Conservation (phyloP, 176 grass and related monocot species). For the Eleusine coracana region DNA sequence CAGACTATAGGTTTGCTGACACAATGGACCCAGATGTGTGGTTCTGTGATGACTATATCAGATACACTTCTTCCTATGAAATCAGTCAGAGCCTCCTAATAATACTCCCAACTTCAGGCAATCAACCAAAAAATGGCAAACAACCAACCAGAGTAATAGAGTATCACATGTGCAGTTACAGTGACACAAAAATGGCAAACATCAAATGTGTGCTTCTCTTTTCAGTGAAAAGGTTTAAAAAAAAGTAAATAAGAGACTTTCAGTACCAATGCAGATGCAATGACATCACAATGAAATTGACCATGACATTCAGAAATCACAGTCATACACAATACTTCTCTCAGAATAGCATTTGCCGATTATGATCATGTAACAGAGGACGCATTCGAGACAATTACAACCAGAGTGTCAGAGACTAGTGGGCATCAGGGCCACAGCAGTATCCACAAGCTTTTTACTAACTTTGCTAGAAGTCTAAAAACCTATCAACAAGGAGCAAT, state of each 20-base stretch:
- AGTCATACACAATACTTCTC: not conserved
- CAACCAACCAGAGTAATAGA: too few species aligned
- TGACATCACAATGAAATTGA: not conserved
- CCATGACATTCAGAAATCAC: not conserved
- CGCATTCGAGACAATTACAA: not conserved
- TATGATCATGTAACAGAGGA: not conserved
- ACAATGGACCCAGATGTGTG: too few species aligned
- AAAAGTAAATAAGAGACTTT: too few species aligned
- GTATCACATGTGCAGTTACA: too few species aligned
- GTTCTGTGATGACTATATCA: too few species aligned
- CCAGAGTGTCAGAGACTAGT: not conserved
- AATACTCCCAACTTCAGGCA: not conserved
- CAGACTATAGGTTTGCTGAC: too few species aligned
- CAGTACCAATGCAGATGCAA: too few species aligned
- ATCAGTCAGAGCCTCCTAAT: not conserved
- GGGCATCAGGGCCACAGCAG: not conserved
- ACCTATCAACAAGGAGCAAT: not conserved
- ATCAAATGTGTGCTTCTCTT: not conserved
- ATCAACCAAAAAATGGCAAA: not conserved
- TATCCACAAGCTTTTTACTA: not conserved
- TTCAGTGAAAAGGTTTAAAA: not conserved
- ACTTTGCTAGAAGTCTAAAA: not conserved
- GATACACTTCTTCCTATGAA: too few species aligned
- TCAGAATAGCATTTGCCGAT: not conserved
- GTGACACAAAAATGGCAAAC: not conserved